Conservation (phyloP, 257 asterid species). For the Nyctanthes arbortristis region DNA sequence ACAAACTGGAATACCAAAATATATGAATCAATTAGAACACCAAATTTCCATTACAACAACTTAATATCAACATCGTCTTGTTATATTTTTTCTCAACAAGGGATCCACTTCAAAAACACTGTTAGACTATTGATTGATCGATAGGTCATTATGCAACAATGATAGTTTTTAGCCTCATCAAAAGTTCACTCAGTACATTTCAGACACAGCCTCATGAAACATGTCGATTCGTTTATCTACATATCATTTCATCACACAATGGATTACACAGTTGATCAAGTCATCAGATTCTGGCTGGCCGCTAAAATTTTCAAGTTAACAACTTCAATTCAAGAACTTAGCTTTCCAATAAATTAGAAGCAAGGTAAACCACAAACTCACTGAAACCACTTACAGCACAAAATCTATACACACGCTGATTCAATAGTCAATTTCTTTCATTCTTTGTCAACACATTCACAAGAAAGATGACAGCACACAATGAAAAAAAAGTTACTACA, state of each 20-base stretch:
- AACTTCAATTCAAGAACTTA: not conserved
- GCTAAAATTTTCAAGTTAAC: no score
- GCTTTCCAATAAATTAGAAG: not conserved
- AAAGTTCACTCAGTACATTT: not conserved
- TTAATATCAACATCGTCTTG: not conserved
- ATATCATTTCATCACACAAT: not conserved
- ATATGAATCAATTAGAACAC: not conserved
- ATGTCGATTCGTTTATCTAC: not conserved
- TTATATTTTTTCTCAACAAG: not conserved
- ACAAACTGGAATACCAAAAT: no score
- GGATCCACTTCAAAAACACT: not conserved
- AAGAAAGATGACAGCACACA: no score
- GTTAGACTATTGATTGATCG: not conserved
- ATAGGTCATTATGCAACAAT: no score
- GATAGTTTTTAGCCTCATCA: not conserved
- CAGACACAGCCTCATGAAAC: not conserved
- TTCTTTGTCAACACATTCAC: not conserved
- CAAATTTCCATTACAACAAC: not conserved
- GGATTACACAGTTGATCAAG: not conserved
- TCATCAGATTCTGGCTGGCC: not conserved
- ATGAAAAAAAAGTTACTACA: constrained; percentile 1
- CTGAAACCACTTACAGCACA: no score
- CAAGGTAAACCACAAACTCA: not conserved
- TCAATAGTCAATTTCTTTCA: not conserved
- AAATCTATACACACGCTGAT: no score